phyloP scores from a whole-genome alignment of 306 rosid genomes.

The Cicer judaicum region DNA sequence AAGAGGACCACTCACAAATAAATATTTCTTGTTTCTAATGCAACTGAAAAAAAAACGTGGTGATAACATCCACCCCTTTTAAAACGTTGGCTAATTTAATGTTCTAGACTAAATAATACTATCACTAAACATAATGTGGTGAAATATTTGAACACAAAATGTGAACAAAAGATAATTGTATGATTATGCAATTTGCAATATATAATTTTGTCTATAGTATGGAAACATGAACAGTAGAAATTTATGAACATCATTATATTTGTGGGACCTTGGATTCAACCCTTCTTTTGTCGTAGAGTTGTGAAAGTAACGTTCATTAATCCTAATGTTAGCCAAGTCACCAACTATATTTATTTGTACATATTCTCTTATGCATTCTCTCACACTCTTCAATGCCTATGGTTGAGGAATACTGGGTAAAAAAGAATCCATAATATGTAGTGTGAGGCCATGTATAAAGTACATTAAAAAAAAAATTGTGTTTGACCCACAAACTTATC shows the following conservation, averaged over 20 bases:
- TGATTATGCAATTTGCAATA: constrained; percentile 12
- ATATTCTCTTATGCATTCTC: background rate
- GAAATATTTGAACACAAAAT: no score
- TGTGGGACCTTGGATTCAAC: constrained; percentile 27
- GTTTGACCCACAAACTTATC: no score
- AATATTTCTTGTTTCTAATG: no score
- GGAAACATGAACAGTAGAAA: constrained; percentile 1
- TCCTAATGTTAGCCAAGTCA: constrained; percentile 5
- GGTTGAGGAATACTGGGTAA: constrained; percentile 38
- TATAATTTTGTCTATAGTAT: constrained; percentile 36
- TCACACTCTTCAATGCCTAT: background rate
- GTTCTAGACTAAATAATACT: background rate
- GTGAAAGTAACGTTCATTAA: constrained; percentile 19
- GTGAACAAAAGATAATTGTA: background rate
- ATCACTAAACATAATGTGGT: background rate
- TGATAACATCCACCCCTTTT: no score
- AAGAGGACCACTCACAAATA: constrained; percentile 44
- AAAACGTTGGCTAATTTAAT: background rate
- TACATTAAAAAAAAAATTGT: no score
- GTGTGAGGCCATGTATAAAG: background rate
- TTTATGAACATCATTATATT: constrained; percentile 26
- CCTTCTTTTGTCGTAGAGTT: constrained; percentile 4
- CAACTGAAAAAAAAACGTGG: no score
- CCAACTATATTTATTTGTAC: background rate
- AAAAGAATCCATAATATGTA: constrained; percentile 48